Percentiles rank a stretch among this genome's conserved stretches.
Conservation (phyloP, 2,329 filamentous ascomycete genomes). For the Tolypocladium paradoxum region DNA sequence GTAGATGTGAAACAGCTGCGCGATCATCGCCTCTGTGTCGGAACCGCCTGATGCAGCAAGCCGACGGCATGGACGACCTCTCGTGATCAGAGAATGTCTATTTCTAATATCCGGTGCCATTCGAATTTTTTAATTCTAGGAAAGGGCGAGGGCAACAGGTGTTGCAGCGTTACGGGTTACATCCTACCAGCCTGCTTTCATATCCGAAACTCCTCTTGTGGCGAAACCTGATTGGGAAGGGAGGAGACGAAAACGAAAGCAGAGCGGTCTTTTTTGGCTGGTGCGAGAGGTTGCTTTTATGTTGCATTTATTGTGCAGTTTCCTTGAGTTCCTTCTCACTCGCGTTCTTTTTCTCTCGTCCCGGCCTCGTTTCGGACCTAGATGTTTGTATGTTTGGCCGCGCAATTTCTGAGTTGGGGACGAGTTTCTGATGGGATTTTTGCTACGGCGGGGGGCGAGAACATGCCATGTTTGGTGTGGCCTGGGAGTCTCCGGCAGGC, state of each 20-base stretch:
- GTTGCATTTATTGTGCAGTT: neutral
- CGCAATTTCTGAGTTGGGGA: neutral
- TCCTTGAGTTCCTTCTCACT: neutral
- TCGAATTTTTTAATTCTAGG: neutral
- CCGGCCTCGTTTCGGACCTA: neutral
- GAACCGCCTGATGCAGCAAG: neutral
- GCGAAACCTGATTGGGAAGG: neutral
- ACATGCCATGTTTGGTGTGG: neutral
- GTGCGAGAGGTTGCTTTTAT: neutral
- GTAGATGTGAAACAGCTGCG: slow-evolving; percentile 11
- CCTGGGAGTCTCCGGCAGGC: neutral
- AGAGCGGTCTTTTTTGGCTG: neutral
- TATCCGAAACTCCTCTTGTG: neutral
- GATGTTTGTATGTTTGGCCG: slow-evolving; percentile 2
- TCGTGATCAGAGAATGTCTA: slow-evolving; percentile 1
- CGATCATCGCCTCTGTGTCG: slow-evolving; percentile 3
- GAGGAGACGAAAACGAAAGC: neutral
- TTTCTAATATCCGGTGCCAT: neutral
- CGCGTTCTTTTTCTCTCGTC: neutral
- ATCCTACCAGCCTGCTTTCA: neutral
- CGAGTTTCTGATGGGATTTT: neutral
- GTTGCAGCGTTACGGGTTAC: neutral
- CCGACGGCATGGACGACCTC: neutral
- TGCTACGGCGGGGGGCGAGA: neutral
- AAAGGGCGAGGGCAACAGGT: neutral